Evolutionary conservation across 495 filamentous ascomycete species (phyloP), one percentile per base, ranked within the genome.

Genomic region (Penicillium argentinense): DNA sequence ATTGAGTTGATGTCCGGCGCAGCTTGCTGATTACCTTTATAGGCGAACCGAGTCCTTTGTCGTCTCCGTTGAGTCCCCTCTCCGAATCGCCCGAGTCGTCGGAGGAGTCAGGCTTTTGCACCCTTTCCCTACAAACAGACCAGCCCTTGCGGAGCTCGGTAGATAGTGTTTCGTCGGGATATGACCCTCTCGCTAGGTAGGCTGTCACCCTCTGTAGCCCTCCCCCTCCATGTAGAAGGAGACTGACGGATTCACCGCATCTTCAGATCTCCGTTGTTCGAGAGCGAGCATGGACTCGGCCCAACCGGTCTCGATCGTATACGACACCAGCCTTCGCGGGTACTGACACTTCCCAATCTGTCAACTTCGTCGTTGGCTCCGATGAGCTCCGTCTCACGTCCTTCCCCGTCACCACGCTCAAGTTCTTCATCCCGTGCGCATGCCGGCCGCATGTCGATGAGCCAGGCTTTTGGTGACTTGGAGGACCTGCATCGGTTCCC

Each of bases 401-500:
- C 85, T 23, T 69, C 79, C 28, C 88, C 87, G 13, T 78, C 87
- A 58, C 65, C 71, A 5, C 69, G 74, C 36, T 68, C 70, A 3
- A 63, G 68, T 27, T 76, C 80, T n/a, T 71, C 72, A 13, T 73
- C 78, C 19, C 74, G 80, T 54, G 62, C 69, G 4, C 73, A 76
- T 19, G 59, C 84, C 17, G 74, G 76, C 8, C 75, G 74, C 17
- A 81, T 80, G 22, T 80, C 85, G 12, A 61, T 78, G 45, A 91
- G 85, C 33, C 86, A 88, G 27, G 72, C 72, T 9, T 59, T 83
- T 16, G 80, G 80, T 34, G 86, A 91, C 49, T 73, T 85, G 56
- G 93, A 97, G 76, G 93, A 97, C 57, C 80, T 99, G 23, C 81
- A 83, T 34, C 82, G 91, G 33, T 99, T 97, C 60, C 92, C 95